These are phyloP conservation scores for Colletotrichum zoysiae DNA, from an alignment of 2,329 filamentous ascomycete genomes.

Conservation along the genomic window DNA sequence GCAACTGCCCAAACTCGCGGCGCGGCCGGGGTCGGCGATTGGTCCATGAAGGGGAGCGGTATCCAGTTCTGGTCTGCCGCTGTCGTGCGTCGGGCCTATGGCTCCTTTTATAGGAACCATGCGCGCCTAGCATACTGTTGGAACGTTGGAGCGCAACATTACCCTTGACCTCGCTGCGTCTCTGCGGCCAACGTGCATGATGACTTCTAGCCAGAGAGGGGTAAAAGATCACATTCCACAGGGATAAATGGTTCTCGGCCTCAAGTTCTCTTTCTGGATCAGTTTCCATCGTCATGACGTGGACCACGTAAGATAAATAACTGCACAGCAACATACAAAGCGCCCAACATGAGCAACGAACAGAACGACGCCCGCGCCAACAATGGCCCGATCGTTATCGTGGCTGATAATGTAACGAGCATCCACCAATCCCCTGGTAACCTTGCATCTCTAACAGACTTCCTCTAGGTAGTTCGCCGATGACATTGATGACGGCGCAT, in stretches of 20 bases:
- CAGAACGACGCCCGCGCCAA: background rate
- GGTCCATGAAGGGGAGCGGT: background rate
- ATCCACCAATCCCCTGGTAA: background rate
- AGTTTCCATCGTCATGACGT: background rate
- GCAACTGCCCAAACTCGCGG: background rate
- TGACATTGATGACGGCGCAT: background rate
- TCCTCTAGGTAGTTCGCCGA: background rate
- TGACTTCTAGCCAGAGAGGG: conserved; percentile 14
- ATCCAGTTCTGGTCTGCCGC: background rate
- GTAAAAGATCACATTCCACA: background rate
- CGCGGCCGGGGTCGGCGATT: background rate
- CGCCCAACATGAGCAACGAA: background rate
- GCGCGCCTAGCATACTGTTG: background rate
- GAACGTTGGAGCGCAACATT: background rate
- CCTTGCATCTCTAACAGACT: background rate
- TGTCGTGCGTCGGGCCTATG: conserved; percentile 2
- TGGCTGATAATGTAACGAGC: conserved; percentile 1
- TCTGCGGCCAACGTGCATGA: conserved; percentile 8
- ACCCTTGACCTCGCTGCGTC: background rate
- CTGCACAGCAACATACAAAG: background rate
- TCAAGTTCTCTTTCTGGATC: background rate
- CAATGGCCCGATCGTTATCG: conserved; percentile 1
- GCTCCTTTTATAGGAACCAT: background rate
- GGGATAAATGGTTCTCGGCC: background rate
- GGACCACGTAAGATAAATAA: too few species aligned